phyloP scores from a whole-genome alignment of 1,284 basidiomycete species.

The Coriolopsis trogii region DNA sequence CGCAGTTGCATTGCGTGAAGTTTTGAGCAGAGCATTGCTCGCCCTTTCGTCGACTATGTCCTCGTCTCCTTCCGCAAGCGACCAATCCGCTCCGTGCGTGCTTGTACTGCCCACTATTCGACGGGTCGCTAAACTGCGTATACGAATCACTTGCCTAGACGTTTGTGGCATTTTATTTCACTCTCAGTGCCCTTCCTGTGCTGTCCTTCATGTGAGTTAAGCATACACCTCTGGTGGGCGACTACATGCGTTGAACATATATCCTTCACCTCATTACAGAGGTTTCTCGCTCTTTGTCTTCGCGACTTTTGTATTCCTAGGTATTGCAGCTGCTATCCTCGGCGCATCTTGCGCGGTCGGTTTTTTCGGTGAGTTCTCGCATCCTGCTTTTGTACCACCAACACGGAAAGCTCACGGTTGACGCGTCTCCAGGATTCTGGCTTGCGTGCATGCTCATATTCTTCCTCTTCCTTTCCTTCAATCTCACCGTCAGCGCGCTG shows the following conservation, averaged over 20 bases:
- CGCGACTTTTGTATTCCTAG: conserved; percentile 16
- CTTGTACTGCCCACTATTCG: too few relatives aligned
- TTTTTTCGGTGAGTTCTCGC: conserved; percentile 13
- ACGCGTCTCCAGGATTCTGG: conserved; percentile 49
- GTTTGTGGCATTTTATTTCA: conserved; percentile 13
- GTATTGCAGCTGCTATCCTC: conserved; percentile 11
- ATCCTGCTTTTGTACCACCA: neutral
- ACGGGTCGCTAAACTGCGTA: too few relatives aligned
- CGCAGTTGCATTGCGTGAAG: too few relatives aligned
- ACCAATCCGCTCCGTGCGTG: conserved; percentile 18
- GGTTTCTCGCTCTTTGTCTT: conserved; percentile 19
- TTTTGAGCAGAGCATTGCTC: conserved; percentile 15
- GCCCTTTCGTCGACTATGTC: conserved; percentile 14
- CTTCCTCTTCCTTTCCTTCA: conserved; percentile 42
- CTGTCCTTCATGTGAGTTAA: conserved; percentile 21
- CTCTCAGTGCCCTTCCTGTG: conserved; percentile 16
- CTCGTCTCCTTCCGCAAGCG: conserved; percentile 6
- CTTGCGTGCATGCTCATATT: conserved; percentile 75
- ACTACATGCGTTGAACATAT: too few relatives aligned
- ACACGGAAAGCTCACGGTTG: neutral
- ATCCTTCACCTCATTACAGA: too few relatives aligned
- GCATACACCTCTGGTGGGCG: too few relatives aligned
- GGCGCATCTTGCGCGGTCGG: conserved; percentile 5
- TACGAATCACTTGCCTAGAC: conserved; percentile 2
- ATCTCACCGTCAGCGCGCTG: conserved; percentile 14